Evolutionary conservation across 75 land plant genomes (phyloP).

Genomic region (Cupressus sempervirens): DNA sequence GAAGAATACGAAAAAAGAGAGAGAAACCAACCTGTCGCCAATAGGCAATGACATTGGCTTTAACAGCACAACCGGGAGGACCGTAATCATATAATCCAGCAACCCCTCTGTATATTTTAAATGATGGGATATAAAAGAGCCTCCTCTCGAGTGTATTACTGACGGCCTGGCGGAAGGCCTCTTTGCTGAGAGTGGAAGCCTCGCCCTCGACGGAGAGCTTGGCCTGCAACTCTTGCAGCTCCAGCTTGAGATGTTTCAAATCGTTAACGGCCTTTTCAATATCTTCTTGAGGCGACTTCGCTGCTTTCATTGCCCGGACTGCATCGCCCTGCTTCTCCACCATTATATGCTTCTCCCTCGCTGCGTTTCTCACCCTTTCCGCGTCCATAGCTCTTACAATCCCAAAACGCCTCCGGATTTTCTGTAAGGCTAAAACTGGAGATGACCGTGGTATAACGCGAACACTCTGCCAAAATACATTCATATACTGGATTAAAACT

Average conservation of each 20-base stretch:
- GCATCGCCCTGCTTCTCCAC: constrained; percentile 36
- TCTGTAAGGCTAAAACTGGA: no score
- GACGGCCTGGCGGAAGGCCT: constrained; percentile 70
- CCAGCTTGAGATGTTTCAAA: constrained; percentile 29
- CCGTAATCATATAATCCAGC: constrained; percentile 91
- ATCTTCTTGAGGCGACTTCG: constrained; percentile 23
- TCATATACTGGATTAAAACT: no score
- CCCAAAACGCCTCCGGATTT: background rate
- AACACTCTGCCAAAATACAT: no score
- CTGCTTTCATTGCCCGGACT: constrained; percentile 46
- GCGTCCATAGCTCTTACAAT: constrained; percentile 18
- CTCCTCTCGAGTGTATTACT: constrained; percentile 75
- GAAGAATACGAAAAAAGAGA: background rate
- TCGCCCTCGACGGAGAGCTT: constrained; percentile 20
- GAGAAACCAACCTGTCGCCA: constrained; percentile 76
- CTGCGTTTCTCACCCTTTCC: constrained; percentile 30
- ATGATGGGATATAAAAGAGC: constrained; percentile 81
- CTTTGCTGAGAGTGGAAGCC: constrained; percentile 31
- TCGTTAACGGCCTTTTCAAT: constrained; percentile 46
- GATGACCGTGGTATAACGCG: no score
- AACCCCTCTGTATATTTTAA: constrained; percentile 88
- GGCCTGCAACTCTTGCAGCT: constrained; percentile 19
- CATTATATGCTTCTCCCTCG: constrained; percentile 33
- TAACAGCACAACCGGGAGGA: constrained; percentile 89
- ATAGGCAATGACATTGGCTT: constrained; percentile 78